Evolutionary conservation across 2,329 filamentous ascomycete species (phyloP), one percentile per base, ranked within the genome.

Genomic region (Aspergillus pseudotamarii): DNA sequence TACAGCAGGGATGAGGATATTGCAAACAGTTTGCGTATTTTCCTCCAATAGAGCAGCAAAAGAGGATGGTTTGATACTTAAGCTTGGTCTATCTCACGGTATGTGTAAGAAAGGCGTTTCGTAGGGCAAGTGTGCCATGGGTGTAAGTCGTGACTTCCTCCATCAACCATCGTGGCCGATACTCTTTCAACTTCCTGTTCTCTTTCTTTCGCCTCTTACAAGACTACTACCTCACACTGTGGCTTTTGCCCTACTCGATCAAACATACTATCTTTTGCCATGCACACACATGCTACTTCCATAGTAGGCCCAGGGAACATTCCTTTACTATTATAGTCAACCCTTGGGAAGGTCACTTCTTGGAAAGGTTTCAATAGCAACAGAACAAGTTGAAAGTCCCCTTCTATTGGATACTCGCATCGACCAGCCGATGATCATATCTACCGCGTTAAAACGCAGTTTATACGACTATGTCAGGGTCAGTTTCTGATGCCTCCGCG

Each of bases 1-100:
- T 68, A 71, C 65, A 69, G 62, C 66, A 73, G 70, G 71, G 68
- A 73, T 72, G 72, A 75, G 73, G 74, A 75, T 73, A 77, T 75
- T 69, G 69, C 69, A 65, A 67, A 38, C 68, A 64, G 67, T 66
- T 60, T 61, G 46, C 53, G 55, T 62, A 56, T 64, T 48, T 57
- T 61, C 45, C 30, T 65, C 38, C 54, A 66, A 50, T 61, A 28
- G 26, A 66, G 57, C 51, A 53, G 48, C 57, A 26, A 32, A 30
- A 16, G 46, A 45, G 54, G 23, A 38, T 43, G 16, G 14, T 56
- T 11, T 41, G 38, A 32, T 32, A 56, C 8, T 50, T 30, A 34
- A 36, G 32, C 46, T 28, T 19, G 8, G 12, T 30, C 23, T 16
- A 28, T 50, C 11, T 28, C 26, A 19, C 16, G 14, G 43, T 30